phyloP scores from a whole-genome alignment of 768 basidiomycete genomes.

The Boletus bicolor region DNA sequence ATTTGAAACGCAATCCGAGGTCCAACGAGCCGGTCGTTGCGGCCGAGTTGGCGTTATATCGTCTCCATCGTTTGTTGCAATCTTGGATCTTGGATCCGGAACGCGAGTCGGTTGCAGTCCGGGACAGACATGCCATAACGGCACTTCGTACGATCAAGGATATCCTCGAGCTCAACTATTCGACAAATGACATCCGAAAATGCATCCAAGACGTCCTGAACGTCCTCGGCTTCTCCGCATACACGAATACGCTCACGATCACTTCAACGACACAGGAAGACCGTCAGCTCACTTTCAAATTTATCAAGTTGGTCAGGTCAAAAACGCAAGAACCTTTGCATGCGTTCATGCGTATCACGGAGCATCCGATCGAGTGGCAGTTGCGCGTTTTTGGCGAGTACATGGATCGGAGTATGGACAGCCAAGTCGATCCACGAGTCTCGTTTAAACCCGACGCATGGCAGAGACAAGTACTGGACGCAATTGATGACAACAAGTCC shows the following conservation, averaged over 20 bases:
- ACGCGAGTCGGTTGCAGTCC: slow-evolving; percentile 34
- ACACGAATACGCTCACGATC: slow-evolving; percentile 25
- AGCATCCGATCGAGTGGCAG: slow-evolving; percentile 63
- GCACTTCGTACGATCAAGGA: slow-evolving; percentile 50
- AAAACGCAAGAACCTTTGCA: slow-evolving; percentile 40
- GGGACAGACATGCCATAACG: slow-evolving; percentile 45
- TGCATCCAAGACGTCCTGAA: slow-evolving; percentile 40
- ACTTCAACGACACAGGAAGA: slow-evolving; percentile 19
- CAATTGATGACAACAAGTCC: slow-evolving; percentile 55
- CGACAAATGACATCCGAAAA: slow-evolving; percentile 30
- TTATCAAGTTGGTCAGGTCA: slow-evolving; percentile 51
- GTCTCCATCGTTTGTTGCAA: slow-evolving; percentile 48
- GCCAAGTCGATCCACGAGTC: slow-evolving; percentile 54
- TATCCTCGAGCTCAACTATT: slow-evolving; percentile 34
- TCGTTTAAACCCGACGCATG: slow-evolving; percentile 66
- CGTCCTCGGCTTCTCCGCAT: slow-evolving; percentile 47
- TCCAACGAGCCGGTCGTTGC: slow-evolving; percentile 42
- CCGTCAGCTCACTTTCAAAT: slow-evolving; percentile 44
- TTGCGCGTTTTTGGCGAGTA: slow-evolving; percentile 65
- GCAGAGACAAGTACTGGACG: slow-evolving; percentile 66
- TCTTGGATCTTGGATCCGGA: slow-evolving; percentile 50
- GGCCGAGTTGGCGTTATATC: slow-evolving; percentile 51
- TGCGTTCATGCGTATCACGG: slow-evolving; percentile 53
- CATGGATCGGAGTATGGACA: slow-evolving; percentile 73
- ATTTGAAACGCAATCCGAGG: slow-evolving; percentile 45